These are phyloP conservation scores for Pueraria montana DNA, from an alignment of 306 rosid species.

Conservation along the genomic window DNA sequence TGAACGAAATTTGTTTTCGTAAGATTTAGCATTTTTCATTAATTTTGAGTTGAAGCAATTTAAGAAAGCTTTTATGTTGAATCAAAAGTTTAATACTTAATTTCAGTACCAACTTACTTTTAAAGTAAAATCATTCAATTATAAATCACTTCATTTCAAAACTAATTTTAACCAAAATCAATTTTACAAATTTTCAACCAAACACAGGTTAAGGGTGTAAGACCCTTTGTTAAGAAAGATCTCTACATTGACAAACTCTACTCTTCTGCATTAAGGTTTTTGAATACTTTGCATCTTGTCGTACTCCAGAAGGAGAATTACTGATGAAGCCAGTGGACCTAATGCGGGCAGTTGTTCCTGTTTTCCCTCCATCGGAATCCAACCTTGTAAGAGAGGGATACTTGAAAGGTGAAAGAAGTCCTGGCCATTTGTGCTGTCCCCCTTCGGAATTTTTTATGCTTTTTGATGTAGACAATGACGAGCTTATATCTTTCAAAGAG, in stretches of 20 bases:
- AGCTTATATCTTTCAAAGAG: constrained; percentile 27
- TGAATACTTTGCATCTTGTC: constrained; percentile 33
- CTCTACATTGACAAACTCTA: not conserved
- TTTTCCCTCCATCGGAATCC: constrained; percentile 36
- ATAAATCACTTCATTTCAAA: too few relatives aligned
- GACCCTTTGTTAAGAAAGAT: not conserved
- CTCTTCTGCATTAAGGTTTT: constrained; percentile 21
- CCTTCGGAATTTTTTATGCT: constrained; percentile 24
- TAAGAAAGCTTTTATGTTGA: not conserved
- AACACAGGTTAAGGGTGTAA: not conserved
- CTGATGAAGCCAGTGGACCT: constrained; percentile 15
- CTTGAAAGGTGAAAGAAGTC: constrained; percentile 33
- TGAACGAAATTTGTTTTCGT: too few relatives aligned
- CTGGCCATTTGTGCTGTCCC: constrained; percentile 22
- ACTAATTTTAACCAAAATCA: too few relatives aligned
- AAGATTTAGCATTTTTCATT: too few relatives aligned
- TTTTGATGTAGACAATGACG: constrained; percentile 17
- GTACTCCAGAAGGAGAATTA: constrained; percentile 10
- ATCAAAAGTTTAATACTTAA: too few relatives aligned
- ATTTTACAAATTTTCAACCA: too few relatives aligned
- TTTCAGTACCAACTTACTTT: too few relatives aligned
- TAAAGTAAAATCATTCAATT: too few relatives aligned
- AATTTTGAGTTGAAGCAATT: too few relatives aligned
- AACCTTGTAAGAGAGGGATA: constrained; percentile 20
- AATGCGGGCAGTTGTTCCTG: constrained; percentile 23